These are phyloP conservation scores for Oidium heveae DNA, from an alignment of 2,329 filamentous ascomycete species.

Conservation along the genomic window DNA sequence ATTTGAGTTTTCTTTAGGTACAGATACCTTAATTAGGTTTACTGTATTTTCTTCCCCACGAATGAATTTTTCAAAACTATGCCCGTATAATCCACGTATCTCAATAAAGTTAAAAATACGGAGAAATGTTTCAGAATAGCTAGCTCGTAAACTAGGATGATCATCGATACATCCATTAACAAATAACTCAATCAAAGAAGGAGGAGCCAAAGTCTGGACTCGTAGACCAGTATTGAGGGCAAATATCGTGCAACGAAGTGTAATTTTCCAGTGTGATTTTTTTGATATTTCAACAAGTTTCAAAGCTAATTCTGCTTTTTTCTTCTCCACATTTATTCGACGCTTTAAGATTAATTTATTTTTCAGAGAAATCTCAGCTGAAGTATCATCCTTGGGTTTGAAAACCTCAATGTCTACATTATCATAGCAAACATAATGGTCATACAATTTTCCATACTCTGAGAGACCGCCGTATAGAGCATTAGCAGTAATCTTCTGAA, in stretches of 20 bases:
- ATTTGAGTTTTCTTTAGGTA: conserved; percentile 45
- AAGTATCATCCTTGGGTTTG: conserved; percentile 36
- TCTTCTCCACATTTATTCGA: conserved; percentile 51
- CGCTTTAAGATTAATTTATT: conserved; percentile 52
- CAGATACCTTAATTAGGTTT: conserved; percentile 50
- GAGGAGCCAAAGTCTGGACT: conserved; percentile 68
- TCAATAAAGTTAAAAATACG: conserved; percentile 64
- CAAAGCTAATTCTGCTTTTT: conserved; percentile 55
- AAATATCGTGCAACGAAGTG: conserved; percentile 68
- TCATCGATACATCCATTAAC: conserved; percentile 66
- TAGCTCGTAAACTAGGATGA: conserved; percentile 60
- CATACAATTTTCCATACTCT: conserved; percentile 74
- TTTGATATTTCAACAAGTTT: conserved; percentile 58
- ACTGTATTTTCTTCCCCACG: conserved; percentile 53
- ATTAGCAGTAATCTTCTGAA: conserved; percentile 65
- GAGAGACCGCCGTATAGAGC: conserved; percentile 57
- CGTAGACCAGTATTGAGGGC: conserved; percentile 73
- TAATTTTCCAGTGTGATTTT: conserved; percentile 87
- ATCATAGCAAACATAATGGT: conserved; percentile 65
- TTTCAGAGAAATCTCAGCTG: conserved; percentile 33
- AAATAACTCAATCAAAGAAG: conserved; percentile 61
- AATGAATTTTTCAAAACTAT: conserved; percentile 71
- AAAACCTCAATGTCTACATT: conserved; percentile 44
- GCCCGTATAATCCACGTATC: conserved; percentile 60
- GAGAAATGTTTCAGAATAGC: conserved; percentile 59